Evolutionary conservation across 805 yeast genomes (phyloP).

Genomic region (Clavispora carvajalis): DNA sequence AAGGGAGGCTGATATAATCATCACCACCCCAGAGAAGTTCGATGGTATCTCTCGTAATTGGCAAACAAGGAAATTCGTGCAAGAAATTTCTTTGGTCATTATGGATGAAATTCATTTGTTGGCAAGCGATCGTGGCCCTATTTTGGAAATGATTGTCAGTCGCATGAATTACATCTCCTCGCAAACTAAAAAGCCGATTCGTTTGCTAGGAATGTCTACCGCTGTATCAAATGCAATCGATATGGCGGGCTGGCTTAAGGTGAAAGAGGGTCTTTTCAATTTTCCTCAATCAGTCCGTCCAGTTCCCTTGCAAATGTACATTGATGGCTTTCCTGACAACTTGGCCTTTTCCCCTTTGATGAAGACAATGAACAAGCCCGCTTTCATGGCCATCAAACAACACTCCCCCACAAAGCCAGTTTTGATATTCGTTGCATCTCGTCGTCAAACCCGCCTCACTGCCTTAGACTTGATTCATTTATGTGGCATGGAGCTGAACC

Average conservation of each 20-base stretch:
- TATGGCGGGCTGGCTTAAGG: conserved; percentile 82
- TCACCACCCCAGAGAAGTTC: conserved; percentile 82
- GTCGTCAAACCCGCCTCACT: conserved; percentile 77
- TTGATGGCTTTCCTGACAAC: conserved; percentile 81
- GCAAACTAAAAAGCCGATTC: conserved; percentile 53
- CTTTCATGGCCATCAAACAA: conserved; percentile 85
- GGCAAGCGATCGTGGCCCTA: conserved; percentile 84
- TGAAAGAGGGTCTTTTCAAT: conserved; percentile 67
- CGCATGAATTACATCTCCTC: conserved; percentile 71
- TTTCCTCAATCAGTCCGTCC: conserved; percentile 82
- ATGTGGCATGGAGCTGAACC: conserved; percentile 75
- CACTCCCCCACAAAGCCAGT: conserved; percentile 86
- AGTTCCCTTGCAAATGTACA: conserved; percentile 80
- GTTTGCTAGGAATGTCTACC: conserved; percentile 75
- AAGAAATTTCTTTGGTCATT: conserved; percentile 65
- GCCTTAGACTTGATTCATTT: conserved; percentile 73
- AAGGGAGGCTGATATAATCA: conserved; percentile 64
- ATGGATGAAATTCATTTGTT: conserved; percentile 84
- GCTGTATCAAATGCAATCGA: conserved; percentile 84
- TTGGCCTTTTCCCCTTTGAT: conserved; percentile 76
- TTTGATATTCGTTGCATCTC: conserved; percentile 76
- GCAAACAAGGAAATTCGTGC: conserved; percentile 75
- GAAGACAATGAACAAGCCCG: conserved; percentile 88
- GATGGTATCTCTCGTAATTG: conserved; percentile 86
- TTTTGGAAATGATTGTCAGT: conserved; percentile 84